Percentiles rank a stretch among this genome's conserved stretches.
phyloP scores from a whole-genome alignment of 139 green algal genomes.

The Chlamydomonas sphaeroides region DNA sequence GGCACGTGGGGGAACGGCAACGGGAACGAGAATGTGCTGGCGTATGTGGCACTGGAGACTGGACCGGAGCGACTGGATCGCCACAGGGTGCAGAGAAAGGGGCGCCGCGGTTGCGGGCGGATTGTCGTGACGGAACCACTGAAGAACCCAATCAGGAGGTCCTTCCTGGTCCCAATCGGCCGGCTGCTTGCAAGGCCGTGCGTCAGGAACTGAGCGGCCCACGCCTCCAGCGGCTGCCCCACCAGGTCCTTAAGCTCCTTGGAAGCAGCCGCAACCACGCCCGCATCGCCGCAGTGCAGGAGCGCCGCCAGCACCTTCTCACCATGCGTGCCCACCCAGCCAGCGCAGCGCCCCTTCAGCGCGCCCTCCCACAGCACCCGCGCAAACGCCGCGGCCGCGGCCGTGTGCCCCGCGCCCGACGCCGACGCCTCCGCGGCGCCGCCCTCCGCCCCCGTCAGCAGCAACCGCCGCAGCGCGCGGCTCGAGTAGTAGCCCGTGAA shows the following conservation, averaged over 20 bases:
- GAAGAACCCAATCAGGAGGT: too few relatives aligned
- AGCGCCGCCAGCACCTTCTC: conserved; percentile 80
- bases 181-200: too few relatives aligned
- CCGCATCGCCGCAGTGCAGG: conserved; percentile 51
- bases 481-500: conserved; percentile 69
- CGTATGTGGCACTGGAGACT: too few relatives aligned
- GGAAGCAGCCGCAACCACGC: conserved; percentile 38
- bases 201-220: background rate
- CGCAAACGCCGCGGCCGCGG: conserved; percentile 36
- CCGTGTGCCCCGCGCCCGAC: too few relatives aligned
- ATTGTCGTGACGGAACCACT: too few relatives aligned
- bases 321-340: conserved; percentile 66
- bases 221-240: conserved; percentile 29
- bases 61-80: too few relatives aligned
- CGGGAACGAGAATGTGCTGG: too few relatives aligned
- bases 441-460: too few relatives aligned
- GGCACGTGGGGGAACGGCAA: too few relatives aligned
- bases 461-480: conserved; percentile 65
- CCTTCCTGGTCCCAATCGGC: too few relatives aligned
- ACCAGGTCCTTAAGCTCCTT: conserved; percentile 35
- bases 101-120: too few relatives aligned
- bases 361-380: conserved; percentile 60
- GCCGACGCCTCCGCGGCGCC: conserved; percentile 32
- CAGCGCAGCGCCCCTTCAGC: conserved; percentile 58
- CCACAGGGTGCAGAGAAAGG: too few relatives aligned